These are phyloP conservation scores for Coemansia sp. DNA, from an alignment of 192 early-diverging fungal genomes.

Conservation along the genomic window DNA sequence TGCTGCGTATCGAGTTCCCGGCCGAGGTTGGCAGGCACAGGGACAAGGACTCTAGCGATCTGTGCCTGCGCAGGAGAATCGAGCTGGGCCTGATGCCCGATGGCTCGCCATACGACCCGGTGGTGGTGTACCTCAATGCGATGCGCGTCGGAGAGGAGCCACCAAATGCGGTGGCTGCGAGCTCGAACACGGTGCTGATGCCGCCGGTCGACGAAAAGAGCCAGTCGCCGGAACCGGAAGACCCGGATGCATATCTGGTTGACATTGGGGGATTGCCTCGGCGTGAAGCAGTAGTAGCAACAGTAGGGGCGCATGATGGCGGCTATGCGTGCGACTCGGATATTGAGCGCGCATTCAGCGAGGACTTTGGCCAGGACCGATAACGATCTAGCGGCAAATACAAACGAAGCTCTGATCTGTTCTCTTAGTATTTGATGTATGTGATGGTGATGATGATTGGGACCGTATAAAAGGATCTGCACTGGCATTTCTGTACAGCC, in stretches of 20 bases:
- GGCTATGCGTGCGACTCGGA: not conserved
- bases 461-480: too few relatives aligned
- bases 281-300: not conserved
- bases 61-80: conserved; percentile 39
- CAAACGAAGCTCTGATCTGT: too few relatives aligned
- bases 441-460: too few relatives aligned
- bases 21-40: conserved; percentile 49
- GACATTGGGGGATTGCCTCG: not conserved
- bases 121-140: conserved; percentile 34
- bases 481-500: too few relatives aligned
- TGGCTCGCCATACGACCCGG: conserved; percentile 51
- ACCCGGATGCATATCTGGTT: not conserved
- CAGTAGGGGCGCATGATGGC: not conserved
- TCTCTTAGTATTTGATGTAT: too few relatives aligned
- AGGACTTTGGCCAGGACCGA: conserved; percentile 9
- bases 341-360: conserved; percentile 7
- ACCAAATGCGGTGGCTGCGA: not conserved
- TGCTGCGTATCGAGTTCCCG: conserved; percentile 54
- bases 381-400: too few relatives aligned
- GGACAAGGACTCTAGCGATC: conserved; percentile 28
- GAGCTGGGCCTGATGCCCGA: conserved; percentile 40
- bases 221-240: conserved; percentile 6
- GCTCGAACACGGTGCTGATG: not conserved
- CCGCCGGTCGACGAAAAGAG: conserved; percentile 18
- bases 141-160: conserved; percentile 12